Base-by-base conservation (phyloP, 345 rosid genomes). In the Durio zibethinus region DNA sequence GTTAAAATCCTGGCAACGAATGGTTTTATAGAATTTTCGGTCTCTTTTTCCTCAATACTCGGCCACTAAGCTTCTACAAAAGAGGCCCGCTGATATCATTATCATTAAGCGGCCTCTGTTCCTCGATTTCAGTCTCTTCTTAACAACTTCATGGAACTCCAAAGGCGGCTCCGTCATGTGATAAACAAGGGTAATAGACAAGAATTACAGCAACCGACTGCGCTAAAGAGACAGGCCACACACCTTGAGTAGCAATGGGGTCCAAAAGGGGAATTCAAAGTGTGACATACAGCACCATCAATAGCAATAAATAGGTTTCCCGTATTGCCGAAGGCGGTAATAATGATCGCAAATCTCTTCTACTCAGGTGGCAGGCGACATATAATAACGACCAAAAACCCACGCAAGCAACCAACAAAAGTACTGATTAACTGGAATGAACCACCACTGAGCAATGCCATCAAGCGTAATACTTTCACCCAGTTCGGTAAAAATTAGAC, bases 121-220 rank as follows among this genome's bases (percentile, higher is more conserved):
- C 73, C 73, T 69, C 73, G 8, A 69, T 69, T 45, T 47, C 73
- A 25, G 54, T 15, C 38, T 38, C 73, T 45, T 69, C 73, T 27
- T 69, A 47, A 1, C 5, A 47, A 45, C 87, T 27, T 69, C 73
- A 69, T 69, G 7, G 38, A 47, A 69, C 43, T 47, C 84, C 90
- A 92, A 14, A 6, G 99, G 94, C 42, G 97, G 98, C 80, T 93
- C 98, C 99, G 92, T 96, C 98, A 92, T 96, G 82, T 93, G 98
- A 86, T 96, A 92, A 73, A 93, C 99, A 74, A 93, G 86, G n/a
- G 98, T 92, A n/a, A 77, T 96, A 92, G n/a, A 93, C 98, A 75
- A 96, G 94, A 81, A 96, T 93, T 71, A 93, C 97, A 25, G 99
- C 90, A 14, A 96, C 94, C 98, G 97, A 92, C 10, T 89, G 92